Evolutionary conservation across 441 rosid species (phyloP).

Genomic region (Aleurites moluccanus): DNA sequence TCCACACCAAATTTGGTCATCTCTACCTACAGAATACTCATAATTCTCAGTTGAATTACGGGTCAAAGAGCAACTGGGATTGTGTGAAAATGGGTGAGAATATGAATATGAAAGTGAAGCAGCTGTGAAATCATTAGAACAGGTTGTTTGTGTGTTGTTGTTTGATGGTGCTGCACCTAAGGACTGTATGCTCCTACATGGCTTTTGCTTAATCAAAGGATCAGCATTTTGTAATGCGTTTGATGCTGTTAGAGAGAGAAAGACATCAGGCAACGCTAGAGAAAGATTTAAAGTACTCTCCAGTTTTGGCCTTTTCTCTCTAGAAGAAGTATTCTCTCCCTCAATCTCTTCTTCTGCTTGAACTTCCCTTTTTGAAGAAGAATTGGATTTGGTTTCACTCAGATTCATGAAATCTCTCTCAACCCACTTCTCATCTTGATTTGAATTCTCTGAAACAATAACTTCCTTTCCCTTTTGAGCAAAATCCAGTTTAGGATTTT

Average conservation of each 20-base stretch:
- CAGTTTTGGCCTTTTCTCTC: constrained; percentile 57
- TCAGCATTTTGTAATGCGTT: constrained; percentile 60
- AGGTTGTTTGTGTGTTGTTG: constrained; percentile 52
- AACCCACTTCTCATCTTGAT: constrained; percentile 66
- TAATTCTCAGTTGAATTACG: constrained; percentile 76
- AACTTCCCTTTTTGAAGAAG: constrained; percentile 50
- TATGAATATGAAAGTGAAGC: constrained; percentile 82
- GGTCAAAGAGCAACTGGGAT: constrained; percentile 91
- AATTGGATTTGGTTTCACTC: constrained; percentile 45
- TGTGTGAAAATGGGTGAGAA: constrained; percentile 89
- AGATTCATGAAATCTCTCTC: constrained; percentile 91
- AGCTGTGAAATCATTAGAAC: constrained; percentile 88
- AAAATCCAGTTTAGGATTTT: constrained; percentile 46
- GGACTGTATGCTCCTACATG: constrained; percentile 41
- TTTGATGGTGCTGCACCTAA: constrained; percentile 45
- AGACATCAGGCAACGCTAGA: constrained; percentile 81
- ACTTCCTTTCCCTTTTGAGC: constrained; percentile 66
- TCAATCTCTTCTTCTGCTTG: constrained; percentile 29
- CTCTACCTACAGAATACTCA: constrained; percentile 76
- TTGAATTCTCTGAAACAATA: constrained; percentile 45
- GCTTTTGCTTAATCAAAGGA: constrained; percentile 38
- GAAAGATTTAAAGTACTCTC: constrained; percentile 77
- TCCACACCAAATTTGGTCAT: constrained; percentile 89
- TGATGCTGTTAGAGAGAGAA: constrained; percentile 72
- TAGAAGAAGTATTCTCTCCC: constrained; percentile 17